Conservation (phyloP, 2,329 filamentous ascomycete species). For the Exophiala aquamarina region DNA sequence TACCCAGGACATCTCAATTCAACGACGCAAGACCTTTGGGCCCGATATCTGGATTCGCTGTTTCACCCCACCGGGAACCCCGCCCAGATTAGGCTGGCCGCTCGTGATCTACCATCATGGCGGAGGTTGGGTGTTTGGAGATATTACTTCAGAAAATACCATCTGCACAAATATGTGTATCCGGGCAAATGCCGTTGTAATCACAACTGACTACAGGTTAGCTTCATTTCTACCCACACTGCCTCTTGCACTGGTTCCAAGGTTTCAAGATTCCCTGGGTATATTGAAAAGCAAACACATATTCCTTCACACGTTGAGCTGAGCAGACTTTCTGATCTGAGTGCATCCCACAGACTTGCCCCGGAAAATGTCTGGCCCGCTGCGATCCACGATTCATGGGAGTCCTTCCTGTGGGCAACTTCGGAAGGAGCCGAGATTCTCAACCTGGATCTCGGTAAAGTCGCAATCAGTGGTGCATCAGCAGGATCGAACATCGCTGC, state of each 20-base stretch:
- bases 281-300: too few species aligned
- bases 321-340: conserved; percentile 1
- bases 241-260: not conserved
- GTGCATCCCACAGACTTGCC: conserved; percentile 45
- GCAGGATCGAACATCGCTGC: conserved; percentile 55
- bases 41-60: conserved; percentile 49
- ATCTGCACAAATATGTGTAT: conserved; percentile 55
- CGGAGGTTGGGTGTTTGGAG: conserved; percentile 59
- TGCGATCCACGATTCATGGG: conserved; percentile 59
- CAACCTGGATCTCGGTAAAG: conserved; percentile 41
- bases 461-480: conserved; percentile 53
- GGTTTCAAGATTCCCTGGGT: too few species aligned
- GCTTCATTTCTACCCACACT: conserved; percentile 9
- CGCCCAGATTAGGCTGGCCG: conserved; percentile 44
- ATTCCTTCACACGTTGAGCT: not conserved
- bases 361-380: conserved; percentile 59
- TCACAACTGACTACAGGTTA: conserved; percentile 25
- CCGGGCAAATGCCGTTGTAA: conserved; percentile 51
- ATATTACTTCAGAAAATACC: conserved; percentile 58
- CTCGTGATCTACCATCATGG: conserved; percentile 58
- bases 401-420: conserved; percentile 51
- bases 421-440: conserved; percentile 30
- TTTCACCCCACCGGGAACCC: conserved; percentile 50
- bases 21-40: conserved; percentile 47
- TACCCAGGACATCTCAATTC: conserved; percentile 45